Evolutionary conservation across 139 green algal genomes (phyloP).

Genomic region (Chlorella vulgaris): DNA sequence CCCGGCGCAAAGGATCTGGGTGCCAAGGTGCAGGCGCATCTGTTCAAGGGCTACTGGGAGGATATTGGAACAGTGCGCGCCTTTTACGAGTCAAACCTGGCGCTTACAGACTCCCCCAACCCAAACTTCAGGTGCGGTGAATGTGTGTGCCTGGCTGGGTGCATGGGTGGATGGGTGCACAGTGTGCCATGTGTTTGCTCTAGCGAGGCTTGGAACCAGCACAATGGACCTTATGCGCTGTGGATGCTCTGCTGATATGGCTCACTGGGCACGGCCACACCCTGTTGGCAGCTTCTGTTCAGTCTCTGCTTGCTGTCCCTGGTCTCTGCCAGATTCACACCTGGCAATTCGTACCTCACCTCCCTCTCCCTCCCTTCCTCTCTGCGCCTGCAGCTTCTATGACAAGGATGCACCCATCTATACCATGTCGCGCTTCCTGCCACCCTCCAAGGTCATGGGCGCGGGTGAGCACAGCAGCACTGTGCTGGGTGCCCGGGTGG

Average conservation of each 20-base stretch:
- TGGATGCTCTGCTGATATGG: too few species aligned
- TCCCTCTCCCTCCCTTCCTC: background rate
- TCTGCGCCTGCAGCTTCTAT: constrained; percentile 64
- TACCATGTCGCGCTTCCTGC: constrained; percentile 84
- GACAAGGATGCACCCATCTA: constrained; percentile 86
- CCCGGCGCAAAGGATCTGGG: constrained; percentile 80
- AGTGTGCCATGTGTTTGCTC: background rate
- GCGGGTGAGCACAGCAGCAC: constrained; percentile 45
- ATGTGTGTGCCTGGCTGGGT: too few species aligned
- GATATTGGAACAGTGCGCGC: constrained; percentile 95
- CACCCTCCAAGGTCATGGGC: constrained; percentile 80
- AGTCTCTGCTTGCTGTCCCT: background rate
- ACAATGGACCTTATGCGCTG: too few species aligned
- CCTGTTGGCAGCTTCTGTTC: too few species aligned
- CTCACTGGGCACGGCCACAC: too few species aligned
- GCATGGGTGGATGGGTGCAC: too few species aligned
- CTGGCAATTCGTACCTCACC: background rate
- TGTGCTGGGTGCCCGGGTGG: background rate
- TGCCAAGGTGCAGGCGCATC: constrained; percentile 65
- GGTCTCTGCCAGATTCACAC: background rate
- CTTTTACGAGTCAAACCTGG: constrained; percentile 98
- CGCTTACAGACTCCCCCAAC: constrained; percentile 81
- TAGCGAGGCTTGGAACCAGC: too few species aligned
- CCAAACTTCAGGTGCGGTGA: constrained; percentile 83
- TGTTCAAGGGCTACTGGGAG: constrained; percentile 81